Base-by-base conservation (phyloP, 2,329 filamentous ascomycete species). In the Teratosphaeria zuluensis region DNA sequence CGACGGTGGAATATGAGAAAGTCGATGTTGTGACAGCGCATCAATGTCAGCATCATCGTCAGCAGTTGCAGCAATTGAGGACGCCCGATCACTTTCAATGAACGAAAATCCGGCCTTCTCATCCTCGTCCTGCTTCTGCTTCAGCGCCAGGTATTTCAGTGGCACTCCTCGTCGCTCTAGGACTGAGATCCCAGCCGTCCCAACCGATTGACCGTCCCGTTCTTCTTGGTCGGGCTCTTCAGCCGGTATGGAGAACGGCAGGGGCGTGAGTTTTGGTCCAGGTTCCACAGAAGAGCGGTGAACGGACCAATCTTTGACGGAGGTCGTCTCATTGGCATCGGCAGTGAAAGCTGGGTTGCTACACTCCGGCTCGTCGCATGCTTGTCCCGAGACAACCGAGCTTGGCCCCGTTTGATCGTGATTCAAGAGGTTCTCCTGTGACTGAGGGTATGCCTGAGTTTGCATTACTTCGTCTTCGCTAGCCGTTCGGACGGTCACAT, bases 181-280 rank as follows among this genome's bases (percentile, higher is more conserved):
- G 2, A 58, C 56, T 21, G 58, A 56, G 24, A 51, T 21, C 19
- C 48, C 56, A 16, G 31, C 48, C 8, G 55, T 58, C 11, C n/a
- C 53, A 9, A 58, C 35, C 1, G 60, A 62, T 9, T 52, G 69
- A 30, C 12, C 14, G 7, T 60, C 55, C 12, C 21, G 16, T 5
- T 82, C 80, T 21, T 81, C 79, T 16, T 78, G 77, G 5, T 81
- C 76, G 6, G 74, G 69, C 4, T 78, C 74, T 1, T 76, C 73
- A 21, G 72, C 71, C 0, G 84, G 84, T 1, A 88, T 75, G 9
- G 70, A 80, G 71, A 89, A 89, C 0, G 87, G 87, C 1, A 89
- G 75, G 16, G 87, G 84, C 0, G 88, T 74, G 38, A 89, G 52
- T 21, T 38, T 42, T 24, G 61, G 61, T 11, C 30, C 57, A 30